Evolutionary conservation across 148 eudicot species (phyloP), one percentile per base, ranked within the genome.

Genomic region (Nepenthes gracilis): DNA sequence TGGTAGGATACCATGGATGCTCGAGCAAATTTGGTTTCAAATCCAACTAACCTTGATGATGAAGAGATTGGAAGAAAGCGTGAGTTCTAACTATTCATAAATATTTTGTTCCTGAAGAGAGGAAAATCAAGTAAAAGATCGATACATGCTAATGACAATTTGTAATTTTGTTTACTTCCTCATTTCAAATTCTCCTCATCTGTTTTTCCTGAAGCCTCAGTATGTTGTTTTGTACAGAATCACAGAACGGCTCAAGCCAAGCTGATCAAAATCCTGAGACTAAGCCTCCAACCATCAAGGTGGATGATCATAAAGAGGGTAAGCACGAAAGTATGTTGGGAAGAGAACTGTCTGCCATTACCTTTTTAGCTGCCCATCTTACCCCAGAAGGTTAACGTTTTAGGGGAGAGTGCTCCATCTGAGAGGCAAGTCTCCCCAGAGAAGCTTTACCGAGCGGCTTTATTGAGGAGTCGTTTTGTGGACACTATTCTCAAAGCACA

Each of bases 241-340:
- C 74, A 36, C 59, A 64, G 61, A 72, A 70, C 56, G 79, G 68
- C 6, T 49, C 13, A 12, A n/a, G 13, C 62, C 75, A 77, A 75
- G 78, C 68, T 62, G 81, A 71, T 70, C 79, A 61, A 50, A 68
- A 72, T 53, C 47, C 70, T 38, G 59, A 65, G 61, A 59, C 61
- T n/a, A 77, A 71, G 43, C 60, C 75, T 45, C 60, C 57, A n/a
- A 64, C 78, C 13, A 61, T 64, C 55, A 83, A 74, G 47, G 73
- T 63, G n/a, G 77, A 74, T 76, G 73, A 60, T 48, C 60, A 34
- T 67, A 83, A 70, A 75, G 83, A 81, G 80, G 89, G 95, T 87
- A 87, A 87, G 89, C 53, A 56, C 11, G 53, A 73, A 68, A 74
- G 70, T 69, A 70, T 71, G 81, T 59, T 67, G 73, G 75, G 32